Percentiles rank a stretch among this genome's conserved stretches.
These are phyloP conservation scores for Penicillium dipodomyicola DNA, from an alignment of 495 filamentous ascomycete species.

Conservation along the genomic window DNA sequence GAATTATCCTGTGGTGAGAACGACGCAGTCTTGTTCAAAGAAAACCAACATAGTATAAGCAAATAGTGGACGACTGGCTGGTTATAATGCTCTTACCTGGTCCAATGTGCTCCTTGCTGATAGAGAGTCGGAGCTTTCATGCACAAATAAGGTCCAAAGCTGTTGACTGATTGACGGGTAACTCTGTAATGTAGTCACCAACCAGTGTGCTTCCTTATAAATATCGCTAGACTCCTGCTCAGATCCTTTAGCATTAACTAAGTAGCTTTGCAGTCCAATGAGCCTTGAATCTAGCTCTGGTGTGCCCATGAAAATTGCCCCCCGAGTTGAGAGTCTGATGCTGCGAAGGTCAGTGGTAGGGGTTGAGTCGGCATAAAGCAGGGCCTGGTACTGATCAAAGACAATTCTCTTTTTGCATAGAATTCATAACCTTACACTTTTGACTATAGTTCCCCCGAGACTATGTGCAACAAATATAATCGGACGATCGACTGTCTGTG, in stretches of 20 bases:
- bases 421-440: slow-evolving; percentile 21
- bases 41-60: background rate
- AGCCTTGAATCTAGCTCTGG: slow-evolving; percentile 12
- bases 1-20: background rate
- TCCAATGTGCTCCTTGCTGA: background rate
- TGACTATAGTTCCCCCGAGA: slow-evolving; percentile 33
- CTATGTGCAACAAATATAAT: slow-evolving; percentile 40
- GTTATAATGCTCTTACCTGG: background rate
- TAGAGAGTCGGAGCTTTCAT: background rate
- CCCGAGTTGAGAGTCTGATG: slow-evolving; percentile 11
- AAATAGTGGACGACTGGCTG: no score
- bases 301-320: slow-evolving; percentile 14
- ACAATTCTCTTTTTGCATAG: background rate
- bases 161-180: slow-evolving; percentile 4
- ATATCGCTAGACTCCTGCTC: slow-evolving; percentile 7
- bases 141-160: slow-evolving; percentile 11
- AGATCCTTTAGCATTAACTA: slow-evolving; percentile 6
- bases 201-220: slow-evolving; percentile 16
- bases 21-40: background rate
- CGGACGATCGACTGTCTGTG: slow-evolving; percentile 23
- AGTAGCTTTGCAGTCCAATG: slow-evolving; percentile 9
- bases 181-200: slow-evolving; percentile 5
- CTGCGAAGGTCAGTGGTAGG: background rate
- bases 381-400: slow-evolving; percentile 6
- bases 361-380: slow-evolving; percentile 18